Evolutionary conservation across 139 green algal genomes (phyloP).

Genomic region (Choricystis sp.): DNA sequence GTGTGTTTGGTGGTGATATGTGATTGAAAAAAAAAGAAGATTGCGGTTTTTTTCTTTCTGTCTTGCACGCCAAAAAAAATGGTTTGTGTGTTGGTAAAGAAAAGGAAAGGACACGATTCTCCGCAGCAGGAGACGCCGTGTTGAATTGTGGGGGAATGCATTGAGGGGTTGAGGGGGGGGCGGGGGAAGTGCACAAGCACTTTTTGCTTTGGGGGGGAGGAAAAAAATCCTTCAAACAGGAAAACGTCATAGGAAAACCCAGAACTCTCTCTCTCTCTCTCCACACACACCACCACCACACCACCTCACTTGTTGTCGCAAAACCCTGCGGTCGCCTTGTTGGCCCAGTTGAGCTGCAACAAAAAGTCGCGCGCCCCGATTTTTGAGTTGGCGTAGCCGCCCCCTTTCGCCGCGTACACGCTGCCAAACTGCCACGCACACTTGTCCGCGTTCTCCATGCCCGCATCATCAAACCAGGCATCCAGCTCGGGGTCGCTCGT

Average conservation of each 20-base stretch:
- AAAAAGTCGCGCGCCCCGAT: not conserved
- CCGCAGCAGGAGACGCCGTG: not conserved
- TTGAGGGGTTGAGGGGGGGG: not conserved
- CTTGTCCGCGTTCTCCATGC: not conserved
- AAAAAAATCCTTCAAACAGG: no score
- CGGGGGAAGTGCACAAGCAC: not conserved
- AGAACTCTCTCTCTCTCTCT: not conserved
- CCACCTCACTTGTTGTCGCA: not conserved
- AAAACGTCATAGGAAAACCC: no score
- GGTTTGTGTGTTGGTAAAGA: not conserved
- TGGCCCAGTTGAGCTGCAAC: slow-evolving; percentile 4
- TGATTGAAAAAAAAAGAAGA: not conserved
- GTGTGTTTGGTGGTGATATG: not conserved
- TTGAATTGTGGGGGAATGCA: no score
- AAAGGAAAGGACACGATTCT: no score
- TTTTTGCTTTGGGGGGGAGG: not conserved
- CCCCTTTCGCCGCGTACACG: not conserved
- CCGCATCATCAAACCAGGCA: not conserved
- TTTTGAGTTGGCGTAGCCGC: not conserved
- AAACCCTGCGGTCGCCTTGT: not conserved
- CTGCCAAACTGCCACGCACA: not conserved
- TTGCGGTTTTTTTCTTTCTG: not conserved
- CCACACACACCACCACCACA: not conserved
- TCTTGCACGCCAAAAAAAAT: no score
- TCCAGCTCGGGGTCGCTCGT: not conserved